A percentile compares a stretch with the other conserved stretches of the same genome.
Conservation (phyloP, 305 asterid species). For the Ajuga reptans region DNA sequence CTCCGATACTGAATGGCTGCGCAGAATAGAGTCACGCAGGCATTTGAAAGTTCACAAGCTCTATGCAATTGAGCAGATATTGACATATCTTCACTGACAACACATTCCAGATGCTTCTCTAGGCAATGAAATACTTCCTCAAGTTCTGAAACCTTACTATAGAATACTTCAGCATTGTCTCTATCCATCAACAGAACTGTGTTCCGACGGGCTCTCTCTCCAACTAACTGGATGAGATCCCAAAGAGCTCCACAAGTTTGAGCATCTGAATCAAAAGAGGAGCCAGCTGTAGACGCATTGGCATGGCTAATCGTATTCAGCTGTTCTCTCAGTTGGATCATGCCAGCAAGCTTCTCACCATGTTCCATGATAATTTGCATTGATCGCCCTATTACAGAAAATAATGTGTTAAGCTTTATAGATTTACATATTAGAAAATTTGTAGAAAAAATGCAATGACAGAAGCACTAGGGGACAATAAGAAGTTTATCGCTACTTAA, state of each 20-base stretch:
- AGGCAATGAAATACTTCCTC: conserved; percentile 78
- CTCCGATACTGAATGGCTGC: conserved; percentile 60
- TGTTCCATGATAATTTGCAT: conserved; percentile 86
- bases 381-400: conserved; percentile 55
- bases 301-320: conserved; percentile 58
- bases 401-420: conserved; percentile 11
- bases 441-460: neutral
- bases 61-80: conserved; percentile 50
- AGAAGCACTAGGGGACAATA: conserved; percentile 13
- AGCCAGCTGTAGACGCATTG: conserved; percentile 40
- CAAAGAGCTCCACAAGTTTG: conserved; percentile 76
- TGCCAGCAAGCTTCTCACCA: conserved; percentile 84
- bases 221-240: conserved; percentile 90
- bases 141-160: conserved; percentile 80
- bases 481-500: neutral
- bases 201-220: conserved; percentile 78
- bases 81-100: conserved; percentile 52
- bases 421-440: conserved; percentile 5
- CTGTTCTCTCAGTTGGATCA: conserved; percentile 75
- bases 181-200: conserved; percentile 96
- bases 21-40: conserved; percentile 59
- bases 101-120: conserved; percentile 58
- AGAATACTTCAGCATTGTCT: conserved; percentile 93
- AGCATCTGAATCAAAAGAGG: conserved; percentile 47
- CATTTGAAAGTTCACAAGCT: conserved; percentile 77